phyloP scores from a whole-genome alignment of 305 asterid species.

The Solanum hybrid region DNA sequence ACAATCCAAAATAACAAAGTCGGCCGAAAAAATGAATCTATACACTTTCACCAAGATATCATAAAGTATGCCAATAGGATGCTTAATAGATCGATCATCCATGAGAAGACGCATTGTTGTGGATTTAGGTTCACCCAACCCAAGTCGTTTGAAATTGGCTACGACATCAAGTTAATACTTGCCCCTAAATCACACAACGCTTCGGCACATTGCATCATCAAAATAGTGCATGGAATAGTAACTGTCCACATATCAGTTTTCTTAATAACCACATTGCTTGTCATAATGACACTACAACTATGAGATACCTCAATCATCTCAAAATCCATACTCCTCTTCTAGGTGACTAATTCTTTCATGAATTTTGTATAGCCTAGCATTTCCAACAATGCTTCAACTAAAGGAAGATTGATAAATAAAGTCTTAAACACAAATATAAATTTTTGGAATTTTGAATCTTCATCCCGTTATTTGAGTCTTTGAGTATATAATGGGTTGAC shows the following conservation, averaged over 20 bases:
- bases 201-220: background rate
- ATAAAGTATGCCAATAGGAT: too few relatives aligned
- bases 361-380: background rate
- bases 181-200: background rate
- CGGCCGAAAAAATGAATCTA: too few relatives aligned
- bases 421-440: background rate
- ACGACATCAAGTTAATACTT: too few relatives aligned
- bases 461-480: background rate
- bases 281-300: background rate
- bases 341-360: background rate
- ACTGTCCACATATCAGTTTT: too few relatives aligned
- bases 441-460: background rate
- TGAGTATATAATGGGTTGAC: background rate
- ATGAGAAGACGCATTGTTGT: too few relatives aligned
- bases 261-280: background rate
- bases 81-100: too few relatives aligned
- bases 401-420: background rate
- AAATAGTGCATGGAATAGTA: background rate
- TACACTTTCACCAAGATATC: too few relatives aligned
- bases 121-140: too few relatives aligned
- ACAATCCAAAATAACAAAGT: too few relatives aligned
- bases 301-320: background rate
- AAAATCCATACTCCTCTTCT: background rate
- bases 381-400: background rate
- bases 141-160: too few relatives aligned